Percentiles rank a stretch among this genome's conserved stretches.
phyloP scores from a whole-genome alignment of 2,329 filamentous ascomycete species.

The Claviceps pusilla region DNA sequence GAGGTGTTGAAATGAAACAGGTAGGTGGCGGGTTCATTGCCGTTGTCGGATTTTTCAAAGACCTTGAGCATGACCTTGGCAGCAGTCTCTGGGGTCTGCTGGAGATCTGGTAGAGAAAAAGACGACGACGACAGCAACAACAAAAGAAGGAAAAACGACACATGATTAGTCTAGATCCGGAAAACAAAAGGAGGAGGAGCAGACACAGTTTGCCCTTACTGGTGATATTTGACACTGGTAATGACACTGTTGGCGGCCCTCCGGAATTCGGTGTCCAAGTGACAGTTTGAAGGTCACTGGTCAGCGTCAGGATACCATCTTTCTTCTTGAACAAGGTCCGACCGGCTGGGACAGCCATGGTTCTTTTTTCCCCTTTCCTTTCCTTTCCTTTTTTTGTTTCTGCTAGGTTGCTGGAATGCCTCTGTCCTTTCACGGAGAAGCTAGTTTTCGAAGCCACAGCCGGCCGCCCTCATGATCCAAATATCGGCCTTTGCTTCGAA shows the following conservation, averaged over 20 bases:
- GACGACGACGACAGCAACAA: not conserved
- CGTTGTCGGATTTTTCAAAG: slow-evolving; percentile 52
- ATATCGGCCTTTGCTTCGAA: not conserved
- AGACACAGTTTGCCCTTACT: slow-evolving; percentile 35
- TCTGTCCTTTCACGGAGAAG: not conserved
- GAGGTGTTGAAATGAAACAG: slow-evolving; percentile 80
- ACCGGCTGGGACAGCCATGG: slow-evolving; percentile 47
- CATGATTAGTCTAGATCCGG: not conserved
- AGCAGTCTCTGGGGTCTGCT: slow-evolving; percentile 80
- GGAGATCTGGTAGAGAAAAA: slow-evolving; percentile 48
- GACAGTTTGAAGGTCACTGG: slow-evolving; percentile 56
- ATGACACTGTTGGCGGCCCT: slow-evolving; percentile 49
- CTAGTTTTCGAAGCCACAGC: not conserved
- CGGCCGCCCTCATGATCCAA: not conserved
- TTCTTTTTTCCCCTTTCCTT: not conserved
- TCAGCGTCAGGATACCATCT: slow-evolving; percentile 68
- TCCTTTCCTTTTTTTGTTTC: too few species aligned
- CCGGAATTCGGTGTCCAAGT: slow-evolving; percentile 64
- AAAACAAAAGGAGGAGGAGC: slow-evolving; percentile 1
- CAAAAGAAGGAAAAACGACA: not conserved
- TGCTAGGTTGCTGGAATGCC: not conserved
- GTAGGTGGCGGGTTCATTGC: slow-evolving; percentile 51
- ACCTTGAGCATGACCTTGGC: slow-evolving; percentile 91
- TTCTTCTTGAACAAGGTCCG: slow-evolving; percentile 86
- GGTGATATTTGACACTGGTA: slow-evolving; percentile 62